Percentiles rank a stretch among this genome's conserved stretches.
Conservation (phyloP, 2,329 filamentous ascomycete species). For the Trichoderma semiorbis region DNA sequence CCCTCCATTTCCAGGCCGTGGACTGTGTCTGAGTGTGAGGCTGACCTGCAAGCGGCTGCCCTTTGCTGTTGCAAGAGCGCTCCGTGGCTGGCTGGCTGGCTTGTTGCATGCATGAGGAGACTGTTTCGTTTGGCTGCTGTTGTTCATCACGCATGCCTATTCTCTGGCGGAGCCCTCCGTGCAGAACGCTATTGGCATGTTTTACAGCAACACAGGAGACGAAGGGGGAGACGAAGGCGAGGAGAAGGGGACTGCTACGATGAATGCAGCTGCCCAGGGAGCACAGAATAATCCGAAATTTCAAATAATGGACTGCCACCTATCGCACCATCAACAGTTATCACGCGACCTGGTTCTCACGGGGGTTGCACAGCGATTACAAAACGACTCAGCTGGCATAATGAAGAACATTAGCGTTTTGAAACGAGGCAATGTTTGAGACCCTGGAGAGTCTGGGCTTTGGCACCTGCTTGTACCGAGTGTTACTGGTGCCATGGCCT, state of each 20-base stretch:
- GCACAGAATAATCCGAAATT: neutral
- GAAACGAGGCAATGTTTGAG: neutral
- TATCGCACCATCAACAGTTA: neutral
- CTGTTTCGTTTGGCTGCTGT: neutral
- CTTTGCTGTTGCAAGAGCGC: neutral
- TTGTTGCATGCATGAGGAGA: conserved; percentile 4
- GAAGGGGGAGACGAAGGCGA: neutral
- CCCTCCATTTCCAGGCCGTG: neutral
- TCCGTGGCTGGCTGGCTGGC: conserved; percentile 16
- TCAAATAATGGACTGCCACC: neutral
- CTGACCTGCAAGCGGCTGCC: neutral
- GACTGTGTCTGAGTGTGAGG: neutral
- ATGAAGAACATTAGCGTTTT: neutral
- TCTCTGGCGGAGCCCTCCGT: neutral
- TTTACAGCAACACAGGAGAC: neutral
- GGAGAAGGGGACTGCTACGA: neutral
- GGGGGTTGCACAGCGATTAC: neutral
- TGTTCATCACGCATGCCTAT: neutral
- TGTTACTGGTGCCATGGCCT: neutral
- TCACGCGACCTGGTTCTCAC: neutral
- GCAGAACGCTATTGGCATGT: neutral
- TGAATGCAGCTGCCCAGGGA: neutral
- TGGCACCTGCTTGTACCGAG: neutral
- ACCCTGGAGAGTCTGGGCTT: neutral
- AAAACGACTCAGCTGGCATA: neutral